Percentiles rank a stretch among this genome's conserved stretches.
Conservation (phyloP, 805 yeast genomes). For the Nakazawaea pomicola region DNA sequence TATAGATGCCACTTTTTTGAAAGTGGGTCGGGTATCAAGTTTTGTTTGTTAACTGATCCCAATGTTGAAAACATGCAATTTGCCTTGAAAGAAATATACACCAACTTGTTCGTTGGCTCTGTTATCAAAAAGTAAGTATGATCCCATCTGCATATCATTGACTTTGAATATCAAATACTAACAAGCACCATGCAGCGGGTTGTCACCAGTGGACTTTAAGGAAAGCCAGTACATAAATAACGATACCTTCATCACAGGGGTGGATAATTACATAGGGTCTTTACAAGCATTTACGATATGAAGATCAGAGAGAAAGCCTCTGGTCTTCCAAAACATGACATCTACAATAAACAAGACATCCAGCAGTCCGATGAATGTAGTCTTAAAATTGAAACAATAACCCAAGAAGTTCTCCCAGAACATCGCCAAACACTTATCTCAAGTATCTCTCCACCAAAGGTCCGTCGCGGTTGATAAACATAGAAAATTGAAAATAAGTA, state of each 20-base stretch:
- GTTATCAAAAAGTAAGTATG: conserved; percentile 50
- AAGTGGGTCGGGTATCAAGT: conserved; percentile 72
- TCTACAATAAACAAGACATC: too few relatives aligned
- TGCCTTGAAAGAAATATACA: conserved; percentile 55
- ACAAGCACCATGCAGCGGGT: too few relatives aligned
- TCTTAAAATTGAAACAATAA: neutral
- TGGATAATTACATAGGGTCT: conserved; percentile 41
- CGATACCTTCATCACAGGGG: conserved; percentile 46
- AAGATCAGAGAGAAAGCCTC: too few relatives aligned
- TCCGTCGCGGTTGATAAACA: too few relatives aligned
- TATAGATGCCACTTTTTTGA: conserved; percentile 79
- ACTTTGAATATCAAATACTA: neutral
- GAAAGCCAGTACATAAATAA: conserved; percentile 50
- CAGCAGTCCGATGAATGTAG: neutral
- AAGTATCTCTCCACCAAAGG: too few relatives aligned
- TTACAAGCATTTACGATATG: conserved; percentile 20
- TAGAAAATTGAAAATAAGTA: neutral
- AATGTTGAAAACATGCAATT: conserved; percentile 48
- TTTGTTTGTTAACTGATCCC: conserved; percentile 70
- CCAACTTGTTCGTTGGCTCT: conserved; percentile 49
- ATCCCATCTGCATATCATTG: conserved; percentile 13
- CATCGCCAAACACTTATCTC: too few relatives aligned
- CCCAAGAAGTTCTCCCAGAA: too few relatives aligned
- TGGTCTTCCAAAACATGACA: too few relatives aligned
- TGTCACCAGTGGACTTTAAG: conserved; percentile 54